phyloP scores from a whole-genome alignment of 805 yeast species.

The Wickerhamomyces tratensis region DNA sequence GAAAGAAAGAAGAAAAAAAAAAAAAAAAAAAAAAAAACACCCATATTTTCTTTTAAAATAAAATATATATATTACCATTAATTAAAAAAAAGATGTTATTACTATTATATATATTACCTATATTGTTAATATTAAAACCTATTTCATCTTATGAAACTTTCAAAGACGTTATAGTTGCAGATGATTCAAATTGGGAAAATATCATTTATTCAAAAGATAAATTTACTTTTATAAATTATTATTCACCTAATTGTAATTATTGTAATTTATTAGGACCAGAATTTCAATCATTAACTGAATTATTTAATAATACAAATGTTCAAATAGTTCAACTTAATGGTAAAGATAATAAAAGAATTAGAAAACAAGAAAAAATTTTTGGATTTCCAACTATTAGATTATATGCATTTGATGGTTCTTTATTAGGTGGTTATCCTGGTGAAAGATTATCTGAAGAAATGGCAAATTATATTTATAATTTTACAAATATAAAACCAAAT shows the following conservation, averaged over 20 bases:
- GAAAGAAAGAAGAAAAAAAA: too few species aligned
- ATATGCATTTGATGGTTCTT: constrained; percentile 30
- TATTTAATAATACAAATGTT: constrained; percentile 29
- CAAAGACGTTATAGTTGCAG: constrained; percentile 14
- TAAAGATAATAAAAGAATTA: constrained; percentile 22
- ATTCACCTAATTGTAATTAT: constrained; percentile 33
- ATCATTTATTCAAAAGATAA: constrained; percentile 10
- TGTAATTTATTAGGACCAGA: constrained; percentile 38
- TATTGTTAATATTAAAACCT: neutral
- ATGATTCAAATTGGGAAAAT: constrained; percentile 12
- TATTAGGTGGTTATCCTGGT: constrained; percentile 27
- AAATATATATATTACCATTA: too few species aligned
- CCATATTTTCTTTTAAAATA: too few species aligned
- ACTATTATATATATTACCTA: neutral
- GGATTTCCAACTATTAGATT: constrained; percentile 42
- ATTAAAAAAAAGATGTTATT: neutral
- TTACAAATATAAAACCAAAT: constrained; percentile 24
- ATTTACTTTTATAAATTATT: constrained; percentile 18
- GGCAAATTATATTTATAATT: constrained; percentile 20
- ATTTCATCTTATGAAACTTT: constrained; percentile 8
- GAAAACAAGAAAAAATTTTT: constrained; percentile 27
- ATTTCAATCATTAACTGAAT: constrained; percentile 30
- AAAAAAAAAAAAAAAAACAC: too few species aligned
- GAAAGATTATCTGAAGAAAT: constrained; percentile 23
- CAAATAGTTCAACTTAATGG: constrained; percentile 28